phyloP scores from a whole-genome alignment of 257 asterid species.

The Solanum sitiens region DNA sequence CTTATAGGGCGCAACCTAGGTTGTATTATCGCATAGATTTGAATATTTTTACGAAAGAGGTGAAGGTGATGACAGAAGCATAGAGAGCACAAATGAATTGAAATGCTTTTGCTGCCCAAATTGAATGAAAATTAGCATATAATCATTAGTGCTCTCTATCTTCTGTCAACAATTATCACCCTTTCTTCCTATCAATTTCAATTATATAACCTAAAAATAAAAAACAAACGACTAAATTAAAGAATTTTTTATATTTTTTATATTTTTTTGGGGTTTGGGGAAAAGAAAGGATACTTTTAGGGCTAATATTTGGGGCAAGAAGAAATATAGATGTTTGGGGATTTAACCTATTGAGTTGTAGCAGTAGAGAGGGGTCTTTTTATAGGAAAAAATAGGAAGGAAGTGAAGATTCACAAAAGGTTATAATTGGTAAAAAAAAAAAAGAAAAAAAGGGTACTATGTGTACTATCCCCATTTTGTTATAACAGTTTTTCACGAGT shows the following conservation, averaged over 20 bases:
- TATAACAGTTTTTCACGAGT: neutral
- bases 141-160: conserved; percentile 17
- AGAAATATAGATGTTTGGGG: neutral
- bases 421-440: neutral
- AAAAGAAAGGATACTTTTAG: neutral
- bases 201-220: neutral
- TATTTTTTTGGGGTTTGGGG: no score
- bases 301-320: neutral
- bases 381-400: conserved; percentile 1
- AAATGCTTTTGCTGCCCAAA: neutral
- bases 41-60: no score
- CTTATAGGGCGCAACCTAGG: no score
- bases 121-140: neutral
- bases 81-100: conserved; percentile 12
- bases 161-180: conserved; percentile 9
- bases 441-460: neutral
- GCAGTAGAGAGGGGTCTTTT: neutral
- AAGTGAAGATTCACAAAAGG: neutral
- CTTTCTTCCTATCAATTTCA: neutral
- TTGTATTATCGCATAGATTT: no score
- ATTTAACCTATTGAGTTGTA: neutral
- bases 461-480: neutral
- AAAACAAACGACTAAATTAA: neutral
- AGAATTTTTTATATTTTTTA: neutral
- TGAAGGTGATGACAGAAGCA: conserved; percentile 11